Evolutionary conservation across 2,329 filamentous ascomycete species (phyloP), one percentile per base, ranked within the genome.

Genomic region (Ophiostoma himal-ulmi): DNA sequence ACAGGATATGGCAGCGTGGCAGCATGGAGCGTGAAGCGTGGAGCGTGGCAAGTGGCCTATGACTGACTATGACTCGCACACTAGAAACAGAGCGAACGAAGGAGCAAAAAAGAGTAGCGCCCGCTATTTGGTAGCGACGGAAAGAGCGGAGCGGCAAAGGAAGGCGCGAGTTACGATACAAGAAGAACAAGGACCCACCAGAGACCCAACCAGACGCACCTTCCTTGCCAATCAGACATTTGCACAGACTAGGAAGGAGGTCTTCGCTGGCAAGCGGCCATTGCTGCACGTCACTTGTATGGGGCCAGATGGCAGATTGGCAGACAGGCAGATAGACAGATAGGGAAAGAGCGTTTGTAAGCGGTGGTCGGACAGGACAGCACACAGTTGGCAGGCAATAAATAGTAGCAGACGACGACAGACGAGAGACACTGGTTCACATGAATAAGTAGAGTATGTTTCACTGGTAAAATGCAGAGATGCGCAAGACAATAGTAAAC

Each of bases 91-190:
- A 22, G 22, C n/a, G 11, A 22, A 14, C 13, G 14, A 48, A 54
- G 6, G 17, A 7, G 52, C 52, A 62, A 62, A 62, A 26, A 30
- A 34, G 36, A 20, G 52, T 44, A 66, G 64, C 54, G 60, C 30
- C 57, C 13, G 57, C 57, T 62, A 30, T 4, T 30, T 30, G 36
- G 57, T 2, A 62, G 62, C 26, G 70, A 62, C 67, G 70, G 70
- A 71, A 71, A 66, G 70, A 71, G 67, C 70, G 69, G 70, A 67
- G 70, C 62, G 70, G 70, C 67, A 54, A 69, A 71, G 22, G 67
- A 66, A 57, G 60, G 67, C 67, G 67, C 57, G 57, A 57, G 34
- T 41, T 41, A 39, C 11, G 17, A 30, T 22, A 11, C n/a, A 30
- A 60, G 22, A 22, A 26, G 22, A 22, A 26, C 10, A 60, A 14